A percentile compares a stretch with the other conserved stretches of the same genome.
Evolutionary conservation across 2,329 filamentous ascomycete genomes (phyloP).

Genomic region (Parastagonospora avenae): DNA sequence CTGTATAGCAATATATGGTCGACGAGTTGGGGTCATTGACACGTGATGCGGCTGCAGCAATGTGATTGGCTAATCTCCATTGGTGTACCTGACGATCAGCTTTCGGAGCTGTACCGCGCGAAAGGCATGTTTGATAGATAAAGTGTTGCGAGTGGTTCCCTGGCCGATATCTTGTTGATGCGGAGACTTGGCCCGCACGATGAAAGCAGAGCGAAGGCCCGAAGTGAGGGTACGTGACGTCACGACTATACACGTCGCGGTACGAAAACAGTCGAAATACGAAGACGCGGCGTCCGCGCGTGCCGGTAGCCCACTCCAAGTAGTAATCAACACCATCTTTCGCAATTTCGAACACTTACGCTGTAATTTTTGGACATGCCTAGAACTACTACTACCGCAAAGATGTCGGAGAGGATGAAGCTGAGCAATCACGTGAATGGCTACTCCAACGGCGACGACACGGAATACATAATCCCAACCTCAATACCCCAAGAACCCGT

Average conservation of each 20-base stretch:
- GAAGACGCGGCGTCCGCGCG: not conserved
- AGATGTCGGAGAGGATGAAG: not conserved
- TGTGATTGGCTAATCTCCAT: too few relatives aligned
- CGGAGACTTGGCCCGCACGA: too few relatives aligned
- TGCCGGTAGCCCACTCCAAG: not conserved
- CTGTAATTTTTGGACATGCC: not conserved
- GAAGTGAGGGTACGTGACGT: slow-evolving; percentile 1
- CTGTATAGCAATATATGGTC: too few relatives aligned
- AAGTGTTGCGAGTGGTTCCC: too few relatives aligned
- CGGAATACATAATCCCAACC: not conserved
- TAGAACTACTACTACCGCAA: not conserved
- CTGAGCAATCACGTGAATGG: not conserved
- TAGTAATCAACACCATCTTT: not conserved
- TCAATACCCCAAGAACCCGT: slow-evolving; percentile 9
- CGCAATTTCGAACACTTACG: not conserved
- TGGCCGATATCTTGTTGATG: too few relatives aligned
- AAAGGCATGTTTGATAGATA: too few relatives aligned
- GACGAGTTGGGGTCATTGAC: too few relatives aligned
- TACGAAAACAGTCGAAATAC: not conserved
- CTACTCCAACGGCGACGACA: not conserved
- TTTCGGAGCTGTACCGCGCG: too few relatives aligned
- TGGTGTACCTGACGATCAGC: too few relatives aligned
- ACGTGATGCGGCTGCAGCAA: too few relatives aligned
- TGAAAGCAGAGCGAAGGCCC: not conserved
- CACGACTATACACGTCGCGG: slow-evolving; percentile 4